Percentiles rank a stretch among this genome's conserved stretches.
phyloP scores from a whole-genome alignment of 768 basidiomycete species.

The button mushroom (Agaricus bisporus) region DNA sequence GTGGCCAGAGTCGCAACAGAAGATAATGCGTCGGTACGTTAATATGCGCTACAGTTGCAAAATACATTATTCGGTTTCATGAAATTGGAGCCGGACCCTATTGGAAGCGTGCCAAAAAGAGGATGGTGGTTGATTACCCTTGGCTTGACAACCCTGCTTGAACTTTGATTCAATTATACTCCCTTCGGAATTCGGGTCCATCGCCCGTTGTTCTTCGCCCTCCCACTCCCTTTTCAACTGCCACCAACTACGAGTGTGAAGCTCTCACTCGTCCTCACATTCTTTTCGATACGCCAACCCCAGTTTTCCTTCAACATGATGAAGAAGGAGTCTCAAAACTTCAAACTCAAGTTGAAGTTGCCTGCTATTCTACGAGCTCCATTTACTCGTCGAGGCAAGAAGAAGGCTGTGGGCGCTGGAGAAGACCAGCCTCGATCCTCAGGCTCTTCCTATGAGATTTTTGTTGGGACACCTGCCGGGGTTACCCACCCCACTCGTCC shows the following conservation, averaged over 20 bases:
- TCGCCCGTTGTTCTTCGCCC: background rate
- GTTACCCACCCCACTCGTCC: background rate
- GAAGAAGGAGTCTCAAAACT: constrained; percentile 4
- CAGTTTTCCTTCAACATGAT: background rate
- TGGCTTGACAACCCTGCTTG: constrained; percentile 2
- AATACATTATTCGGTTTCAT: background rate
- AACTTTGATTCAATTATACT: constrained; percentile 3
- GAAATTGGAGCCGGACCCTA: background rate
- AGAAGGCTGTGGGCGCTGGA: background rate
- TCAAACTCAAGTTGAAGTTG: constrained; percentile 7
- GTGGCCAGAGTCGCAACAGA: constrained; percentile 48
- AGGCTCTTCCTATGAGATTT: background rate
- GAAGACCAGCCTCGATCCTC: background rate
- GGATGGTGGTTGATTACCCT: background rate
- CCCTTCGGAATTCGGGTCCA: background rate
- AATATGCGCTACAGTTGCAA: background rate
- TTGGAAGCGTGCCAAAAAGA: background rate
- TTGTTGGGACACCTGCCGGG: background rate
- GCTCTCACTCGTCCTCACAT: constrained; percentile 5
- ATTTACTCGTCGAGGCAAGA: constrained; percentile 5
- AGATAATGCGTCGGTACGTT: constrained; percentile 18
- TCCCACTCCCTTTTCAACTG: constrained; percentile 9
- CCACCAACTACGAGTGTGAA: constrained; percentile 8
- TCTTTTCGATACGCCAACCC: background rate
- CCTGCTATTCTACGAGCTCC: constrained; percentile 4